These are phyloP conservation scores for Pseudocercospora vitis DNA, from an alignment of 2,329 filamentous ascomycete genomes.

Conservation along the genomic window DNA sequence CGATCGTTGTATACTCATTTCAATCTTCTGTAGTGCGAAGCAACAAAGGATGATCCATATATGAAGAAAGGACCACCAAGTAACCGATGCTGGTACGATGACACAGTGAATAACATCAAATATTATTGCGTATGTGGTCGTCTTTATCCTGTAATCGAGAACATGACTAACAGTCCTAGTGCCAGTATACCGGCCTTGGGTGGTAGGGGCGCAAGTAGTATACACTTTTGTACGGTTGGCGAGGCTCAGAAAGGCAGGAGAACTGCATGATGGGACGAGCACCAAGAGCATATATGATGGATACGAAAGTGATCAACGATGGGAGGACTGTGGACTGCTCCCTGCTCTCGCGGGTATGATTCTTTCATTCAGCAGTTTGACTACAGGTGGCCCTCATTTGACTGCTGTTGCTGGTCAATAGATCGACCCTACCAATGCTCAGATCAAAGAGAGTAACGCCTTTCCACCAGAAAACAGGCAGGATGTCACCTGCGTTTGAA, in stretches of 20 bases:
- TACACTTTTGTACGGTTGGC: background rate
- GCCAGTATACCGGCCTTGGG: too few relatives aligned
- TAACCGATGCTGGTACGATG: too few relatives aligned
- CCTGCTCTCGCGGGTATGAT: slow-evolving; percentile 5
- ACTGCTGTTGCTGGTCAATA: slow-evolving; percentile 17
- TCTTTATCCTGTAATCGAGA: too few relatives aligned
- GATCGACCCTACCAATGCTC: slow-evolving; percentile 26
- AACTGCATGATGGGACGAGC: slow-evolving; percentile 3
- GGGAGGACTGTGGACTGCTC: background rate
- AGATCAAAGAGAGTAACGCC: slow-evolving; percentile 67
- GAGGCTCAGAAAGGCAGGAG: slow-evolving; percentile 13
- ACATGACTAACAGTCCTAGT: too few relatives aligned
- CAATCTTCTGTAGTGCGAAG: too few relatives aligned
- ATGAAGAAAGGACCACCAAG: too few relatives aligned
- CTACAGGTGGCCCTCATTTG: slow-evolving; percentile 12
- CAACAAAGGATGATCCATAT: too few relatives aligned
- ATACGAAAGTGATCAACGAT: background rate
- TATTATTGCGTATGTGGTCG: too few relatives aligned
- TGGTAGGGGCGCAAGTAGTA: too few relatives aligned
- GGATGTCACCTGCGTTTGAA: slow-evolving; percentile 58
- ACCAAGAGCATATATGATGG: slow-evolving; percentile 8
- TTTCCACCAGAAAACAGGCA: slow-evolving; percentile 61
- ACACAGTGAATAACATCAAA: too few relatives aligned
- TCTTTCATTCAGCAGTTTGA: slow-evolving; percentile 6
- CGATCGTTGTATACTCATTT: too few relatives aligned